A percentile compares a stretch with the other conserved stretches of the same genome.
Evolutionary conservation across 805 yeast species (phyloP).

Genomic region (Grigorovia yakushimaensis): DNA sequence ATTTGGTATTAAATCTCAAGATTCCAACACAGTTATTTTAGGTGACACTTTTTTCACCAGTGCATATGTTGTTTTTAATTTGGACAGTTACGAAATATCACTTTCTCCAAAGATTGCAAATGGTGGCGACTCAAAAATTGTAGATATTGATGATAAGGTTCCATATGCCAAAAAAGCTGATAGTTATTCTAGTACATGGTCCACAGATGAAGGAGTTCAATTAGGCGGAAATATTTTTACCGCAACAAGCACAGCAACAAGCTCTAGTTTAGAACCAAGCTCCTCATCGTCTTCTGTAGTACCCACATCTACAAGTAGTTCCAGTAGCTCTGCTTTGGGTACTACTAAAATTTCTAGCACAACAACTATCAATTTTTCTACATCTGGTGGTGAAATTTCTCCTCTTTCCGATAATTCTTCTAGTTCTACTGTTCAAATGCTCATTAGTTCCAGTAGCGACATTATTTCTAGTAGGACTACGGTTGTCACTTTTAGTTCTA

Average conservation of each 20-base stretch:
- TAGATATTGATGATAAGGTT: slow-evolving; percentile 17
- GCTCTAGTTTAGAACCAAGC: neutral
- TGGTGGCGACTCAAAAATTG: slow-evolving; percentile 15
- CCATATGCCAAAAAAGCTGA: slow-evolving; percentile 44
- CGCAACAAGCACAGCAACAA: no score
- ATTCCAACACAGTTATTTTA: slow-evolving; percentile 29
- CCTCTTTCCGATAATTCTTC: neutral
- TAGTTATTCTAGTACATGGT: slow-evolving; percentile 38
- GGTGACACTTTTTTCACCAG: slow-evolving; percentile 51
- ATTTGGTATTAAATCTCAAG: slow-evolving; percentile 30
- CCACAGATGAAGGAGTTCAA: slow-evolving; percentile 15
- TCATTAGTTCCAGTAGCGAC: neutral
- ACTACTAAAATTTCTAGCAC: neutral
- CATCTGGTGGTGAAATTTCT: no score
- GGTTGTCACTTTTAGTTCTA: no score
- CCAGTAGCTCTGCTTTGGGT: neutral
- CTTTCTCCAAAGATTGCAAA: slow-evolving; percentile 38
- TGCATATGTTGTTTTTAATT: slow-evolving; percentile 59
- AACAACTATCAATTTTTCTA: neutral
- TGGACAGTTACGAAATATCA: slow-evolving; percentile 47
- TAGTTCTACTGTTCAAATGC: neutral
- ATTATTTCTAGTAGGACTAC: no score
- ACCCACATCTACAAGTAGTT: neutral
- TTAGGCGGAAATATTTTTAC: slow-evolving; percentile 27
- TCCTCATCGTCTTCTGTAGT: no score